A percentile compares a stretch with the other conserved stretches of the same genome.
Evolutionary conservation across 108 stramenopile genomes (phyloP).

Genomic region (Bacterosira constricta): DNA sequence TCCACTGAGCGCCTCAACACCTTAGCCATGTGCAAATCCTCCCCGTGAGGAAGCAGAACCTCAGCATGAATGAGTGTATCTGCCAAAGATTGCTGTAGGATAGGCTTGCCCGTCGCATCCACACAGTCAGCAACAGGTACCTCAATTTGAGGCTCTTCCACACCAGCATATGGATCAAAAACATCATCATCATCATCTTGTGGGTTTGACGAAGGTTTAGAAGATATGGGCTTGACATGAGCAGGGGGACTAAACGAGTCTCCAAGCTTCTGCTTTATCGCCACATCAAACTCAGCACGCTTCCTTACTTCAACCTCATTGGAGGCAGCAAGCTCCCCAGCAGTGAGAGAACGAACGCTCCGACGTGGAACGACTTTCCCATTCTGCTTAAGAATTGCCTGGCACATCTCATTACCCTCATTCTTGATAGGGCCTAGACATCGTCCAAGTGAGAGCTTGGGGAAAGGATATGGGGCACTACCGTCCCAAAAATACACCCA

Average conservation of each 20-base stretch:
- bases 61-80: too few relatives aligned
- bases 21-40: too few relatives aligned
- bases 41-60: too few relatives aligned
- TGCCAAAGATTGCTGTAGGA: not conserved
- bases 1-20: too few relatives aligned
- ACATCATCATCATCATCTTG: not conserved
- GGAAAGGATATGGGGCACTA: constrained; percentile 24
- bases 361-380: constrained; percentile 37
- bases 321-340: not conserved
- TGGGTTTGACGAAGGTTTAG: not conserved
- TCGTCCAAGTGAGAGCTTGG: constrained; percentile 8
- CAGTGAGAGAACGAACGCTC: constrained; percentile 11
- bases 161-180: not conserved
- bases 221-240: not conserved
- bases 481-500: too few relatives aligned
- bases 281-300: constrained; percentile 4
- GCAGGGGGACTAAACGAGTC: too few relatives aligned
- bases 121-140: constrained; percentile 1
- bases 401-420: constrained; percentile 41
- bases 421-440: constrained; percentile 37
- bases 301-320: constrained; percentile 2
- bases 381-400: constrained; percentile 37
- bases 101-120: not conserved
- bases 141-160: not conserved
- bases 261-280: not conserved